These are phyloP conservation scores for Aspergillus sp. DNA, from an alignment of 2,329 filamentous ascomycete genomes.

Conservation along the genomic window DNA sequence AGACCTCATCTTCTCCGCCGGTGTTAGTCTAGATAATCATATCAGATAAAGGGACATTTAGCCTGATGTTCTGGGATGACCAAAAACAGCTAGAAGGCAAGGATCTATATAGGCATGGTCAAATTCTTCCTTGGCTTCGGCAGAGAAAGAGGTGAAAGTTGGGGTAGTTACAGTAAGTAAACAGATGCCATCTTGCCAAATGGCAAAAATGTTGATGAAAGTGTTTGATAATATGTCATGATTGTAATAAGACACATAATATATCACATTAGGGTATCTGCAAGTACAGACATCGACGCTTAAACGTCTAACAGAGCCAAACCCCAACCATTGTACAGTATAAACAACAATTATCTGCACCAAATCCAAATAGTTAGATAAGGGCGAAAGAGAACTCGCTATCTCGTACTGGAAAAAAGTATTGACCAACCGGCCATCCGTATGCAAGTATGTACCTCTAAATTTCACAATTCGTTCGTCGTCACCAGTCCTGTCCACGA, in stretches of 20 bases:
- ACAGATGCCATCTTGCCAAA: background rate
- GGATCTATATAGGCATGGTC: background rate
- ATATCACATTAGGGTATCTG: constrained; percentile 24
- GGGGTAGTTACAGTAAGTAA: background rate
- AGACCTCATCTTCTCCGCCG: background rate
- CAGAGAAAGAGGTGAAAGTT: background rate
- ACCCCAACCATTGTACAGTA: background rate
- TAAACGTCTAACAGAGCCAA: background rate
- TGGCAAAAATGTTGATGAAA: no score
- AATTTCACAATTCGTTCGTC: constrained; percentile 1
- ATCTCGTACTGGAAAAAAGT: background rate
- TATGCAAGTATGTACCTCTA: constrained; percentile 10
- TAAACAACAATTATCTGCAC: constrained; percentile 10
- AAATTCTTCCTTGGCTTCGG: background rate
- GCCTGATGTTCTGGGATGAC: background rate
- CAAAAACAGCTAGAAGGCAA: background rate
- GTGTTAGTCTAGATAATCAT: background rate
- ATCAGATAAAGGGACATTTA: background rate
- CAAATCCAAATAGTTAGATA: constrained; percentile 5
- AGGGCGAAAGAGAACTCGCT: background rate
- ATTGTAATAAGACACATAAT: constrained; percentile 10
- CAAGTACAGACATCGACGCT: constrained; percentile 20
- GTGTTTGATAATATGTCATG: no score
- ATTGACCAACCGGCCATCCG: background rate
- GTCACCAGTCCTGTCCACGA: constrained; percentile 44